Evolutionary conservation across 2,329 filamentous ascomycete species (phyloP).

Genomic region (Coniochaeta sp.): DNA sequence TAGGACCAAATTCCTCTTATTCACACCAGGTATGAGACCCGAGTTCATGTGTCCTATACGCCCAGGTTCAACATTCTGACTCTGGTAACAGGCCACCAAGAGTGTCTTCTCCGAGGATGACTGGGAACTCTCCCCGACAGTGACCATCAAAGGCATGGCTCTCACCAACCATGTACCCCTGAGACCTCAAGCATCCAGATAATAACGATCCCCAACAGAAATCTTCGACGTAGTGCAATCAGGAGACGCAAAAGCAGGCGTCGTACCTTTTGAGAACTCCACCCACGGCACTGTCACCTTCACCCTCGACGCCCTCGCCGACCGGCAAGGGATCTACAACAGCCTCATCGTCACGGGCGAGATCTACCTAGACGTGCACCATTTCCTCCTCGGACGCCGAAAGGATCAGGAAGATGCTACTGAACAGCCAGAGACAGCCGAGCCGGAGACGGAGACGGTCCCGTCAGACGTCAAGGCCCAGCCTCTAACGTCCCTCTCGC

Average conservation of each 20-base stretch:
- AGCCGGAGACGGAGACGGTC: not conserved
- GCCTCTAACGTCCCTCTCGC: conserved; percentile 44
- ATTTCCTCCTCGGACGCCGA: conserved; percentile 65
- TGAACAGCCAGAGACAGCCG: not conserved
- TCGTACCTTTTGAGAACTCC: conserved; percentile 94
- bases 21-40: conserved; percentile 15
- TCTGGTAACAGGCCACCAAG: conserved; percentile 20
- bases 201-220: conserved; percentile 37
- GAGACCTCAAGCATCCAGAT: not conserved
- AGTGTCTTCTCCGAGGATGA: conserved; percentile 36
- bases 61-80: not conserved
- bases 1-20: conserved; percentile 17
- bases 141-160: conserved; percentile 38
- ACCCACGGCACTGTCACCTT: conserved; percentile 89
- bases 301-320: conserved; percentile 82
- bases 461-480: conserved; percentile 22
- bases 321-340: conserved; percentile 55
- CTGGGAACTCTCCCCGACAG: conserved; percentile 42
- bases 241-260: conserved; percentile 58
- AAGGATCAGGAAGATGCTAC: not conserved
- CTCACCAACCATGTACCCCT: not conserved
- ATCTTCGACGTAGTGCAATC: conserved; percentile 74
- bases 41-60: not conserved
- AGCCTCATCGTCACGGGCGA: conserved; percentile 75
- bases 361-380: conserved; percentile 79